These are phyloP conservation scores for Lindgomyces ingoldianus DNA, from an alignment of 495 filamentous ascomycete genomes.

Conservation along the genomic window DNA sequence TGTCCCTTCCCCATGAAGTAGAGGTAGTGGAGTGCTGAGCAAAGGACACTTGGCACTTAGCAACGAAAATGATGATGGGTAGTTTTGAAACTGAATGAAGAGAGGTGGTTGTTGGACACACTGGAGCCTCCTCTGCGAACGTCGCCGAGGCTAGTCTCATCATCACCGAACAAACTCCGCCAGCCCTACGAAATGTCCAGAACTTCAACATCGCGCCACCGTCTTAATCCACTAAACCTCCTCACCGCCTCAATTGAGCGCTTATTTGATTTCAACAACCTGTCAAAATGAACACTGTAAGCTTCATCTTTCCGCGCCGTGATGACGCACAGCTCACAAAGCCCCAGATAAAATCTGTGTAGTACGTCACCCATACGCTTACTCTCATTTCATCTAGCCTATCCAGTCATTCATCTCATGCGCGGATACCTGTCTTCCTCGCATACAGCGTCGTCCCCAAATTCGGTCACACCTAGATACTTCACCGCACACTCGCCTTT, in stretches of 20 bases:
- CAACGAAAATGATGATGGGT: too few species aligned
- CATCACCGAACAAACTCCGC: conserved; percentile 16
- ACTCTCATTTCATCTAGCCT: neutral
- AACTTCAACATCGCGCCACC: conserved; percentile 5
- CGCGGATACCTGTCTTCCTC: neutral
- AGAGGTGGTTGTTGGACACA: too few species aligned
- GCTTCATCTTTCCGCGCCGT: neutral
- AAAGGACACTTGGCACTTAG: too few species aligned
- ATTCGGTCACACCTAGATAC: neutral
- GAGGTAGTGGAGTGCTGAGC: too few species aligned
- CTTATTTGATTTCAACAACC: neutral
- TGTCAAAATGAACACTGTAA: conserved; percentile 35
- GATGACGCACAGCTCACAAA: conserved; percentile 6
- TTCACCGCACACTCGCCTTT: neutral
- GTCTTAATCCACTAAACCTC: neutral
- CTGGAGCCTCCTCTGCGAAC: neutral
- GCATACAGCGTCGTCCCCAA: neutral
- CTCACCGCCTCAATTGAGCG: conserved; percentile 19
- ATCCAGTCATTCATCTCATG: too few species aligned
- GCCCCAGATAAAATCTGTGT: conserved; percentile 34
- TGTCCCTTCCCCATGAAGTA: too few species aligned
- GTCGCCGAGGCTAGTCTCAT: neutral
- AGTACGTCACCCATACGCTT: conserved; percentile 29
- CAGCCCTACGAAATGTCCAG: conserved; percentile 14
- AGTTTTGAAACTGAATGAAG: too few species aligned